Evolutionary conservation across 2,329 filamentous ascomycete genomes (phyloP), one percentile per base, ranked within the genome.

Genomic region (Parasarocladium wereldwijsianum): DNA sequence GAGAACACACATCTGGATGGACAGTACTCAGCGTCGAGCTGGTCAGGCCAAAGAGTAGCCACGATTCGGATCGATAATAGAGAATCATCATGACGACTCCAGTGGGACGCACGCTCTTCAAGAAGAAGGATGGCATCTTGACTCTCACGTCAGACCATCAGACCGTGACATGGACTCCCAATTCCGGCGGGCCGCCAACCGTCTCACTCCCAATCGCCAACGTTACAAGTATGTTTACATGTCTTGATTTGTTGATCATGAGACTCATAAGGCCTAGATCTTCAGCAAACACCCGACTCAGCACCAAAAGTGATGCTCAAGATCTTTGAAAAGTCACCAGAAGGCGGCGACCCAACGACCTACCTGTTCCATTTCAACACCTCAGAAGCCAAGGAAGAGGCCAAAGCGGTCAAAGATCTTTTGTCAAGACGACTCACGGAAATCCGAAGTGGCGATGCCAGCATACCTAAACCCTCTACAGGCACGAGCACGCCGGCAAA

Each of bases 341-440:
- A 60, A 26, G 60, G 61, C 16, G 51, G 62, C 17, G 70, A 77
- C 29, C 60, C 81, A 12, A 67, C 76, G 26, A 70, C 75, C 32
- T 83, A 92, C 49, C 71, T 87, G 28, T 94, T 98, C 52, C 77
- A 81, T 39, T 96, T 98, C 57, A 92, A 84, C 34, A 84, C 84
- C 3, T 54, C 67, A 14, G 70, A 80, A 40, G 82, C 87, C 26
- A 75, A 87, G 39, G 62, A 70, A 18, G 85, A 98, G 54, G 86
- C 90, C 33, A 84, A 90, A 44, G 67, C 70, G 4, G 72, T 94
- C 47, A 93, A 86, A 45, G 82, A 87, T 45, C 60, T 78, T 9
- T 64, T 98, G 31, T 85, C 84, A 7, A 69, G 68, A 34, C 65
- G 82, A n/a, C 75, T 96, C 26, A 73, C 80, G 27, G 67, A 74